These are phyloP conservation scores for Craspedostauros australis DNA, from an alignment of 108 stramenopile genomes.

Conservation along the genomic window DNA sequence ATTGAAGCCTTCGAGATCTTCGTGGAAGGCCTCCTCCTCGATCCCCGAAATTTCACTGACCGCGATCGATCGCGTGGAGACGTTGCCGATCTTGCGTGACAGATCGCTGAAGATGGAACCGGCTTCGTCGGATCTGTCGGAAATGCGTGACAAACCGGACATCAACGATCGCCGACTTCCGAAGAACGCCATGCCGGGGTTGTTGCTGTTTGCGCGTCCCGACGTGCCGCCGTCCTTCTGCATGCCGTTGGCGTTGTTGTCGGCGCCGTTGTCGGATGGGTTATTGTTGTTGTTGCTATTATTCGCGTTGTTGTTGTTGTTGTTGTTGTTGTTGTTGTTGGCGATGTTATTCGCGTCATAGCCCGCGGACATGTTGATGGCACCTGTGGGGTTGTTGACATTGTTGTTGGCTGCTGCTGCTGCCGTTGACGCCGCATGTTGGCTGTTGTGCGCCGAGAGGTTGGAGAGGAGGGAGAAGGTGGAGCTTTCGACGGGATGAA, in stretches of 20 bases:
- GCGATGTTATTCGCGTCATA: not conserved
- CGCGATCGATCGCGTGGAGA: constrained; percentile 45
- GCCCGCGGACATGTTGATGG: not conserved
- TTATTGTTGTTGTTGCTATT: too few species aligned
- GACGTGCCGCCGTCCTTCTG: constrained; percentile 4
- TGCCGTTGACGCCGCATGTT: not conserved
- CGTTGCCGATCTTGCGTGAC: constrained; percentile 29
- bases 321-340: not conserved
- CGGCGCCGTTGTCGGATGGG: not conserved
- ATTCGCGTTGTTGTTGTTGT: not conserved
- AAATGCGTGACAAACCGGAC: constrained; percentile 41
- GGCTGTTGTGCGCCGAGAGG: constrained; percentile 10
- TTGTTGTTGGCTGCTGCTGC: not conserved
- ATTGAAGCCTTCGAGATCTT: constrained; percentile 17
- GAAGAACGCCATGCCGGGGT: too few species aligned
- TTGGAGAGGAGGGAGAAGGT: constrained; percentile 20
- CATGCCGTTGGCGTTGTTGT: not conserved
- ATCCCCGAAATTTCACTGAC: constrained; percentile 39
- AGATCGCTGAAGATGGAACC: constrained; percentile 36
- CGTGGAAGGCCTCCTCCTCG: constrained; percentile 18
- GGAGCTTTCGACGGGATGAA: constrained; percentile 38
- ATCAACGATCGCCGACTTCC: constrained; percentile 43
- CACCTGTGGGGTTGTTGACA: not conserved
- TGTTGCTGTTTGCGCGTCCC: too few species aligned
- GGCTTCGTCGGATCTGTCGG: constrained; percentile 23